Evolutionary conservation across 176 grass and related monocot species (phyloP).

Genomic region (Calamus simplicifolius): DNA sequence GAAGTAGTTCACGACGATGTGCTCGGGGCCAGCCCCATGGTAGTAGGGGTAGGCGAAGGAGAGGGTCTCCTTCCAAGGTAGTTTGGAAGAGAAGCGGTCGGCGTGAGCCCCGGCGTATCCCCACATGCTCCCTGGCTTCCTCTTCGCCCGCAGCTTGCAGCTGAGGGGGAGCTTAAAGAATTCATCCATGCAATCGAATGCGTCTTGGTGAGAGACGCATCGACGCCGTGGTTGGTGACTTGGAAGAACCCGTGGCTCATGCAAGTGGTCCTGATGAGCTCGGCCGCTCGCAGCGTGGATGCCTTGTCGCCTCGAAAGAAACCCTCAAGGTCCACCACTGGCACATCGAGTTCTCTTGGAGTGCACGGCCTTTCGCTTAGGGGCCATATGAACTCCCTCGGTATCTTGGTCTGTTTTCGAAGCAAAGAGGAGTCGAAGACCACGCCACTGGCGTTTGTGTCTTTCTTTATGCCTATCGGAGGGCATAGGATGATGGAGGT

Average conservation of each 20-base stretch:
- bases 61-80: constrained; percentile 98
- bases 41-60: constrained; percentile 84
- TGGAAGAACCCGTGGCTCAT: constrained; percentile 77
- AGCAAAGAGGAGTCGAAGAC: constrained; percentile 28
- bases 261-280: constrained; percentile 44
- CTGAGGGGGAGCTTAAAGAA: constrained; percentile 66
- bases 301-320: constrained; percentile 35
- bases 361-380: constrained; percentile 16
- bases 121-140: constrained; percentile 51
- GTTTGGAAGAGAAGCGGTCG: constrained; percentile 69
- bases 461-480: too few relatives aligned
- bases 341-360: constrained; percentile 27
- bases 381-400: constrained; percentile 68
- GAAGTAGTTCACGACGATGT: constrained; percentile 66
- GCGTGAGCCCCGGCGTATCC: constrained; percentile 81
- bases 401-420: constrained; percentile 41
- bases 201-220: constrained; percentile 23
- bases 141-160: constrained; percentile 44
- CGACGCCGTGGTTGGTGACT: constrained; percentile 59
- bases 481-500: too few relatives aligned
- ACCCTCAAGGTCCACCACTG: constrained; percentile 57
- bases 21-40: constrained; percentile 9
- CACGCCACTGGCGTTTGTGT: background rate
- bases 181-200: constrained; percentile 36
- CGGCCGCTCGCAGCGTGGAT: constrained; percentile 26